A percentile compares a stretch with the other conserved stretches of the same genome.
phyloP scores from a whole-genome alignment of 2,329 filamentous ascomycete species.

The Calonectria montana region DNA sequence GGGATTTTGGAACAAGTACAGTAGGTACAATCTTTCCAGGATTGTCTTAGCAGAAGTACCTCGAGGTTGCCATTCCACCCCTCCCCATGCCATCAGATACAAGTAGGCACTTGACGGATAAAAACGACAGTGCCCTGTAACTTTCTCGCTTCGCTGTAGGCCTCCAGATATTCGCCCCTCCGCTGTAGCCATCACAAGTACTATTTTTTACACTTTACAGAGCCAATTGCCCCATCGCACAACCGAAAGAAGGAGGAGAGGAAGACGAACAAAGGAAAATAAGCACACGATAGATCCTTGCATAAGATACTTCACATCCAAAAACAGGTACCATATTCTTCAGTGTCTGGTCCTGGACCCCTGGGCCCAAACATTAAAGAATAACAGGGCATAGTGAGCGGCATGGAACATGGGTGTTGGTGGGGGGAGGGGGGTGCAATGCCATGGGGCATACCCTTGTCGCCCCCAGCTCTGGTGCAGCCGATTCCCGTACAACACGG shows the following conservation, averaged over 20 bases:
- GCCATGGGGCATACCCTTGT: constrained; percentile 8
- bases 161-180: neutral
- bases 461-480: constrained; percentile 3
- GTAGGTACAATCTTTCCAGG: no score
- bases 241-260: neutral
- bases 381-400: constrained; percentile 1
- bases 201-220: neutral
- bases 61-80: neutral
- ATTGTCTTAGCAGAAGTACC: neutral
- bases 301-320: neutral
- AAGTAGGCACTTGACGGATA: neutral
- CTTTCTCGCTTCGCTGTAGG: neutral
- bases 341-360: constrained; percentile 6
- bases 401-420: constrained; percentile 15
- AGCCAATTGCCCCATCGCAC: no score
- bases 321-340: constrained; percentile 3
- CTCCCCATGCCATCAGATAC: neutral
- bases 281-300: neutral
- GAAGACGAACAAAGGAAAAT: neutral
- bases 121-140: neutral
- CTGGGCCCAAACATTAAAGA: constrained; percentile 10
- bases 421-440: neutral
- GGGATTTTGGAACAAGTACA: no score
- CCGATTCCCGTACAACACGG: neutral
- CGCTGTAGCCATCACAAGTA: neutral